phyloP scores from a whole-genome alignment of 2,329 filamentous ascomycete genomes.

The Diaporthe sp. region DNA sequence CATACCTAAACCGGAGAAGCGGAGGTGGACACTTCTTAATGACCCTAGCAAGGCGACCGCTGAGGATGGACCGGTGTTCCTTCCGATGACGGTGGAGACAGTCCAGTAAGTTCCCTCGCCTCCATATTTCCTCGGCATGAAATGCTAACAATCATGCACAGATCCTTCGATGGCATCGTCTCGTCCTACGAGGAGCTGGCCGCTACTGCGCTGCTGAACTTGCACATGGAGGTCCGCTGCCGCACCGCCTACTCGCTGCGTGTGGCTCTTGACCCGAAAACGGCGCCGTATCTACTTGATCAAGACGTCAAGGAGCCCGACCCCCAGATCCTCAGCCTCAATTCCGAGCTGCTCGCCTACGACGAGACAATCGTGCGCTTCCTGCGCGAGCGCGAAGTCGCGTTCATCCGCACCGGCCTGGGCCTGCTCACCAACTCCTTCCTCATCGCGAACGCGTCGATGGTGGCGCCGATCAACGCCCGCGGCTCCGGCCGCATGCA shows the following conservation, averaged over 20 bases:
- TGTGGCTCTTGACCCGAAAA: conserved; percentile 72
- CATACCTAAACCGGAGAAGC: conserved; percentile 70
- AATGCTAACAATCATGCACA: conserved; percentile 49
- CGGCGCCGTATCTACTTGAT: conserved; percentile 74
- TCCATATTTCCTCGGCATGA: neutral
- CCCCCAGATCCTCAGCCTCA: conserved; percentile 84
- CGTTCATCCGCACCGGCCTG: conserved; percentile 83
- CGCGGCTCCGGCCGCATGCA: conserved; percentile 90
- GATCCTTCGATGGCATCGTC: conserved; percentile 89
- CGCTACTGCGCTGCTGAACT: conserved; percentile 82
- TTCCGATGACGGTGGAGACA: conserved; percentile 90
- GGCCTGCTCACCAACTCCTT: conserved; percentile 83
- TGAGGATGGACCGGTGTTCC: conserved; percentile 78
- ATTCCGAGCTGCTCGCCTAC: conserved; percentile 86
- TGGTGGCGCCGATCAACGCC: conserved; percentile 85
- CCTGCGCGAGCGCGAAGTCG: conserved; percentile 78
- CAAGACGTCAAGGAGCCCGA: conserved; percentile 84
- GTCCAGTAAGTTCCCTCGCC: conserved; percentile 73
- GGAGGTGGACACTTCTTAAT: conserved; percentile 87
- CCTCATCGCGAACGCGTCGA: conserved; percentile 79
- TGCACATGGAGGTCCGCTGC: conserved; percentile 91
- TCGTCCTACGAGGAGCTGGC: conserved; percentile 87
- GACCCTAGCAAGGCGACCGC: conserved; percentile 70
- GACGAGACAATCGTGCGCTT: conserved; percentile 85
- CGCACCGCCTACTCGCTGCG: conserved; percentile 85